A percentile compares a stretch with the other conserved stretches of the same genome.
phyloP scores from a whole-genome alignment of 2,329 filamentous ascomycete genomes.

The Aspergillus eucalypticola region DNA sequence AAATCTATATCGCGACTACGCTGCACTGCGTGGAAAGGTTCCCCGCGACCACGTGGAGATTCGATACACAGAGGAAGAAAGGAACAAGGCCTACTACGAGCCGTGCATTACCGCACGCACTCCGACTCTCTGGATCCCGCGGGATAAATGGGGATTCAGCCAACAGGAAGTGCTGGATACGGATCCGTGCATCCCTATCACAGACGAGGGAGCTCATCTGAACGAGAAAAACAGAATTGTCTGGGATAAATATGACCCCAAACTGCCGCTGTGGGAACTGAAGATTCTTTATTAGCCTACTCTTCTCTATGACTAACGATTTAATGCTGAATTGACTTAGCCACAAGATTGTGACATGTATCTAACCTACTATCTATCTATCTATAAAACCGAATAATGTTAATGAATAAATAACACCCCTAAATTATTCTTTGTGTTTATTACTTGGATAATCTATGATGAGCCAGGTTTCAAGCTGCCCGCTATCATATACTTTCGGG shows the following conservation, averaged over 20 bases:
- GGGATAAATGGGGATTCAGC: slow-evolving; percentile 72
- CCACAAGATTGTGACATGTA: background rate
- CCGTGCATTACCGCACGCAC: slow-evolving; percentile 64
- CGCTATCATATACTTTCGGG: no score
- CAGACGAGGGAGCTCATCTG: slow-evolving; percentile 71
- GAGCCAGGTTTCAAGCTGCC: no score
- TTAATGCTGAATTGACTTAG: background rate
- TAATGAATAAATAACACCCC: no score
- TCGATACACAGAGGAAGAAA: slow-evolving; percentile 62
- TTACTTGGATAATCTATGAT: no score
- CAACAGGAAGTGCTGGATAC: slow-evolving; percentile 75
- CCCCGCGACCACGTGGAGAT: slow-evolving; percentile 59
- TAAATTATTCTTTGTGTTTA: no score
- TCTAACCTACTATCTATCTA: background rate
- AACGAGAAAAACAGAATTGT: slow-evolving; percentile 68
- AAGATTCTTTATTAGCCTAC: slow-evolving; percentile 50
- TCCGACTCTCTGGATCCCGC: slow-evolving; percentile 78
- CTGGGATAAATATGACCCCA: slow-evolving; percentile 59
- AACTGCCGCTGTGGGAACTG: slow-evolving; percentile 58
- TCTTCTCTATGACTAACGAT: background rate
- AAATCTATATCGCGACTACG: slow-evolving; percentile 73
- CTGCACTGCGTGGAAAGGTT: slow-evolving; percentile 68
- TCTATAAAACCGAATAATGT: no score
- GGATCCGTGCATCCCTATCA: slow-evolving; percentile 70
- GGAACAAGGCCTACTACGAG: slow-evolving; percentile 70